phyloP scores from a whole-genome alignment of 139 green algal genomes.

The Medakamo hakoo region DNA sequence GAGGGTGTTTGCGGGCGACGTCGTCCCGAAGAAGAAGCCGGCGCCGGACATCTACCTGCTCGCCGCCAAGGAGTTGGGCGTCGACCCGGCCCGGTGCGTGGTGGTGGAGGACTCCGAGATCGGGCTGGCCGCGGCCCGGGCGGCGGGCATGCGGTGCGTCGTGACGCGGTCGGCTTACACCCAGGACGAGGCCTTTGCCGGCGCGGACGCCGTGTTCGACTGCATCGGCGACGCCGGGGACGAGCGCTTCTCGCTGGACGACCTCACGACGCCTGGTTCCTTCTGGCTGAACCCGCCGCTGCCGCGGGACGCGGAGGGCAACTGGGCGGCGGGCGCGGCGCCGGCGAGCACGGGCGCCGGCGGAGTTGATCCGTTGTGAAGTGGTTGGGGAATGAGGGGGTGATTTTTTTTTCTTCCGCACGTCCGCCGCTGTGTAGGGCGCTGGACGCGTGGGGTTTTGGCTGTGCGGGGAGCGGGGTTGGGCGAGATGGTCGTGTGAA shows the following conservation, averaged over 20 bases:
- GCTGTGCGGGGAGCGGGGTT: too few species aligned
- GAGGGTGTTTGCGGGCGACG: conserved; percentile 69
- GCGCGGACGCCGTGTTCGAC: conserved; percentile 58
- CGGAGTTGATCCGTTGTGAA: background rate
- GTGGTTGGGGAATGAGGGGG: too few species aligned
- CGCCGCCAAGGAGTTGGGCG: conserved; percentile 56
- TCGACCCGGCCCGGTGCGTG: conserved; percentile 60
- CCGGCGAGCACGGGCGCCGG: too few species aligned
- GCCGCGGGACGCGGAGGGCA: conserved; percentile 18
- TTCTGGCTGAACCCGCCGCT: conserved; percentile 36
- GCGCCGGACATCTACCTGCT: conserved; percentile 88
- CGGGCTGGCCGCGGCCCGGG: conserved; percentile 73
- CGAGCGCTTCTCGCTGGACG: conserved; percentile 53
- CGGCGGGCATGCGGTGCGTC: conserved; percentile 81
- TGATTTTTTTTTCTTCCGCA: too few species aligned
- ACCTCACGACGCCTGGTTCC: conserved; percentile 35
- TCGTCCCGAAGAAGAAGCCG: conserved; percentile 94
- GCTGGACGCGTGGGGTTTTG: too few species aligned
- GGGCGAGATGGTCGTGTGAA: too few species aligned
- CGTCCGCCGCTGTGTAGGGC: too few species aligned
- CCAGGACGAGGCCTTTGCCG: conserved; percentile 36
- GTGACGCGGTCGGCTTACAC: conserved; percentile 60
- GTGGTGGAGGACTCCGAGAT: conserved; percentile 94
- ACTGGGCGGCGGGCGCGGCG: conserved; percentile 5
- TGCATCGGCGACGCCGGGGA: conserved; percentile 59